Evolutionary conservation across 176 grass and related monocot genomes (phyloP), one percentile per base, ranked within the genome.

Genomic region (Rhipidocladum racemiflorum): DNA sequence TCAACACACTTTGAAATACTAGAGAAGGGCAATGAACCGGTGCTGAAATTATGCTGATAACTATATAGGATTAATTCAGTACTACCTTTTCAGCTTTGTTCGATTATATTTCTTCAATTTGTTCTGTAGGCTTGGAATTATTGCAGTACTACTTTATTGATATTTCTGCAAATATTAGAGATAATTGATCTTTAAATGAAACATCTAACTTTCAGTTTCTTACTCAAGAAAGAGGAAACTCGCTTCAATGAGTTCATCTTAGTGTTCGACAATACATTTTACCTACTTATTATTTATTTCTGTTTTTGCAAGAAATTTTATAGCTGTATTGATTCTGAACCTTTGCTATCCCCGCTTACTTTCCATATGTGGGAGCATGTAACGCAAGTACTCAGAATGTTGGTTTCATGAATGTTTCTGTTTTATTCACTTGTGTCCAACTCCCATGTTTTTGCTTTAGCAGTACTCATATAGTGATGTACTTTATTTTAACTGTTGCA

Each of bases 401-500:
- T 15, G 9, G 29, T 23, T 30, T 56, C 29, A n/a, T 65, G 70
- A 63, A 73, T 74, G 44, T 38, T 30, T 84, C 57, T 66, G 16
- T 85, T 80, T 43, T 30, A 21, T 82, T 21, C 42, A 24, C 51
- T 79, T 40, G 8, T 56, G 23, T 27, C 57, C 5, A 57, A 45
- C 17, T 88, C 46, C 57, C 65, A 75, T 90, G 53, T 15, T 83
- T 81, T 73, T 68, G n/a, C 25, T 55, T 44, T 65, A 64, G 5
- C n/a, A n/a, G 6, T 42, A 20, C 18, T 66, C 56, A 27, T 70
- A 70, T 15, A 91, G 3, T 78, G 23, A 65, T 78, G 8, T 74
- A 18, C 66, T 79, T 29, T 30, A 7, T 76, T 74, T 84, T 75
- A 15, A 49, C 35, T 34, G 4, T 82, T 84, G 74, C 87, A 99